Percentiles rank a stretch among this genome's conserved stretches.
phyloP scores from a whole-genome alignment of 495 filamentous ascomycete species.

The Aspergillus avenaceus region DNA sequence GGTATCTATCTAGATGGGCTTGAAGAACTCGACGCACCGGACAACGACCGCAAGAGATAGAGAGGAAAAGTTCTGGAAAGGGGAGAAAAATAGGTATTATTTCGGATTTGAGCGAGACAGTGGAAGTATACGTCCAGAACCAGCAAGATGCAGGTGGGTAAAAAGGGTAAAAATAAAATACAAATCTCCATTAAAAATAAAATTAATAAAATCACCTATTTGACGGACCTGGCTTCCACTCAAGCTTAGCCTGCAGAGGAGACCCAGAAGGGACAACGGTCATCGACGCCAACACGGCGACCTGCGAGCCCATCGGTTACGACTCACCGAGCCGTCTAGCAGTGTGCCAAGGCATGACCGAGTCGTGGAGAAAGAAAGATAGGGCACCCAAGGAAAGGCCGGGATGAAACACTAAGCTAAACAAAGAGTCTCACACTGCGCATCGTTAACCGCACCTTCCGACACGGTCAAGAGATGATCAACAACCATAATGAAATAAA shows the following conservation, averaged over 20 bases:
- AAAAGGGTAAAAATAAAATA: constrained; percentile 2
- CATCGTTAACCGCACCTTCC: constrained; percentile 9
- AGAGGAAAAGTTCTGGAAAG: constrained; percentile 24
- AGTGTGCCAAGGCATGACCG: constrained; percentile 21
- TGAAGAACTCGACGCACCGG: too few species aligned
- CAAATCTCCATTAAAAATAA: neutral
- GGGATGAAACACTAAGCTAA: constrained; percentile 15
- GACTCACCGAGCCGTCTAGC: constrained; percentile 16
- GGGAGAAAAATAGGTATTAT: constrained; percentile 6
- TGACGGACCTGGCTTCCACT: constrained; percentile 24
- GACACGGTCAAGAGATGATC: constrained; percentile 17
- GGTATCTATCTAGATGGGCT: too few species aligned
- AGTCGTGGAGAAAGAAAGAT: constrained; percentile 15
- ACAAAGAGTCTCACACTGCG: constrained; percentile 13
- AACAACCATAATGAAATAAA: constrained; percentile 6
- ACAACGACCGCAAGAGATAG: constrained; percentile 6
- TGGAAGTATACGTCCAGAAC: constrained; percentile 17
- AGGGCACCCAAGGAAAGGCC: constrained; percentile 10
- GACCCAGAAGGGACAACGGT: constrained; percentile 9
- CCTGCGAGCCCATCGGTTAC: constrained; percentile 6
- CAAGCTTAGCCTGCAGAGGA: constrained; percentile 24
- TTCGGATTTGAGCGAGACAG: constrained; percentile 14
- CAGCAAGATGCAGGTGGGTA: constrained; percentile 20
- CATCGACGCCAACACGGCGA: constrained; percentile 11
- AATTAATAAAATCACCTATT: constrained; percentile 18